Conservation (phyloP, 164 flowering plant genomes). For the Santalum album region DNA sequence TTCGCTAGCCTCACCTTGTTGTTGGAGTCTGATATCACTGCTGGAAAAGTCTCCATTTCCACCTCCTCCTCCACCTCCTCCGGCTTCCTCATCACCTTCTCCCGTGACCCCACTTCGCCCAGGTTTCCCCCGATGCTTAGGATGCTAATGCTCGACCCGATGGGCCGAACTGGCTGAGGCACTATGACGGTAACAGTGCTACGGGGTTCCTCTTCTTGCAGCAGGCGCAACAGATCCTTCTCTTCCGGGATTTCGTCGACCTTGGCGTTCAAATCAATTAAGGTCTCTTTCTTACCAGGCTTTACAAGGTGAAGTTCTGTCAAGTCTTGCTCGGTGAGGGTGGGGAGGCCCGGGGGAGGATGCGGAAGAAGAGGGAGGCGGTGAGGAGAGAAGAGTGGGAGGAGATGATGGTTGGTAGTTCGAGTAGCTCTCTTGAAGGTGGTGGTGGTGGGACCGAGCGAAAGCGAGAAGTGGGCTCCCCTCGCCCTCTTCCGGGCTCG, state of each 20-base stretch:
- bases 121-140: conserved; percentile 26
- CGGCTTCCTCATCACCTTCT: conserved; percentile 21
- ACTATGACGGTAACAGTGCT: conserved; percentile 23
- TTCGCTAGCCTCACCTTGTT: conserved; percentile 74
- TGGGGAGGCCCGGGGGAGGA: too few species aligned
- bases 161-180: conserved; percentile 68
- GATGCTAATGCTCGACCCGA: conserved; percentile 62
- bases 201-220: conserved; percentile 25
- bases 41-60: conserved; percentile 61
- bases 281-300: conserved; percentile 23
- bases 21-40: conserved; percentile 67
- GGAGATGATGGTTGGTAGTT: conserved; percentile 5
- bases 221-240: conserved; percentile 34
- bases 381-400: conserved; percentile 19
- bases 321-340: neutral
- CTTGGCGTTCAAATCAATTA: conserved; percentile 23
- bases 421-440: conserved; percentile 30
- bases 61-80: conserved; percentile 75
- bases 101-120: neutral
- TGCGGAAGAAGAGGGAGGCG: conserved; percentile 20
- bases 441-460: neutral
- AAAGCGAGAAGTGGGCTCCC: conserved; percentile 21
- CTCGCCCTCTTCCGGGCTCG: conserved; percentile 57
- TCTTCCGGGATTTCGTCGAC: conserved; percentile 30
- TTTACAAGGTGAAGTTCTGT: conserved; percentile 3